A percentile compares a stretch with the other conserved stretches of the same genome.
These are phyloP conservation scores for Colletotrichum lentis DNA, from an alignment of 2,329 filamentous ascomycete species.

Conservation along the genomic window DNA sequence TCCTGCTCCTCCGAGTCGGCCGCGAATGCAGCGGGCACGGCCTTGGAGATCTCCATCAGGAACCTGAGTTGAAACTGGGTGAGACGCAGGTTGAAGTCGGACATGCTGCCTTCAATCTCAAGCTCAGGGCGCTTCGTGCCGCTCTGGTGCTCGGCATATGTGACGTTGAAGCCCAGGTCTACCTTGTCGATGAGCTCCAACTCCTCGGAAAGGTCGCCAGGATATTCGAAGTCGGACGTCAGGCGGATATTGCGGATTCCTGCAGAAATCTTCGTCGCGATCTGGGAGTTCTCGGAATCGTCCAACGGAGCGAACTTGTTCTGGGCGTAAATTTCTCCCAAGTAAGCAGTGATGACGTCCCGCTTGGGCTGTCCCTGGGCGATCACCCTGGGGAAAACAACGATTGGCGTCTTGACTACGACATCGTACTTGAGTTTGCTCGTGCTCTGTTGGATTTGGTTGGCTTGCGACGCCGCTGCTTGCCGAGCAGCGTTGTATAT, in stretches of 20 bases:
- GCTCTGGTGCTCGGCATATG: conserved; percentile 84
- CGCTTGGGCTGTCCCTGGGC: conserved; percentile 73
- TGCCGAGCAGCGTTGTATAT: conserved; percentile 97
- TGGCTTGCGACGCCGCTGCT: conserved; percentile 92
- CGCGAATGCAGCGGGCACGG: conserved; percentile 86
- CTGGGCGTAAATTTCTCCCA: conserved; percentile 96
- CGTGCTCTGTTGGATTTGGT: conserved; percentile 88
- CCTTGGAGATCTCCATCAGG: conserved; percentile 83
- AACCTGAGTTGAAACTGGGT: conserved; percentile 93
- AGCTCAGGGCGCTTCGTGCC: conserved; percentile 85
- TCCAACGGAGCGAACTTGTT: conserved; percentile 90
- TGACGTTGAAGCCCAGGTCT: conserved; percentile 91
- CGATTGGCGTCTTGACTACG: conserved; percentile 91
- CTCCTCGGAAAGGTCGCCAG: conserved; percentile 76
- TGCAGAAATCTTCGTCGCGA: conserved; percentile 88
- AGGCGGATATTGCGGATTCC: conserved; percentile 92
- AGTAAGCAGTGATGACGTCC: conserved; percentile 88
- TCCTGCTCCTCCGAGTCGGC: conserved; percentile 76
- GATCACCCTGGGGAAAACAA: conserved; percentile 88
- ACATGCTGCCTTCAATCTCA: conserved; percentile 91
- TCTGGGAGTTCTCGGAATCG: conserved; percentile 74
- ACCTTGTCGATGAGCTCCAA: conserved; percentile 97
- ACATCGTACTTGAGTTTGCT: conserved; percentile 94
- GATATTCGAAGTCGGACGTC: conserved; percentile 88
- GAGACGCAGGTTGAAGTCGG: conserved; percentile 87